Percentiles rank a stretch among this genome's conserved stretches.
Conservation (phyloP, 2,329 filamentous ascomycete species). For the Aspergillus quadrilineatus region DNA sequence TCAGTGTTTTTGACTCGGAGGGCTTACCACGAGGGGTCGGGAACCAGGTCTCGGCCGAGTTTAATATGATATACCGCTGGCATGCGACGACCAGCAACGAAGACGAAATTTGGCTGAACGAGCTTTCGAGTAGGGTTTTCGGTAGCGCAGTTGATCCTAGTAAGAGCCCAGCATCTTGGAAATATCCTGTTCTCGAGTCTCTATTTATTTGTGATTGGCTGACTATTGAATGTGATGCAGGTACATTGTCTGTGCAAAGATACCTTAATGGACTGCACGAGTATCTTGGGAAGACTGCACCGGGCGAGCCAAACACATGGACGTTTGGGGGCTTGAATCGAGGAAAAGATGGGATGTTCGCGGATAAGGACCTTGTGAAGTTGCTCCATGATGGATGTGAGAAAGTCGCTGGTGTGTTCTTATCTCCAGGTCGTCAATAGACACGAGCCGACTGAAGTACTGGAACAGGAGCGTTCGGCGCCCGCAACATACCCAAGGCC, state of each 20-base stretch:
- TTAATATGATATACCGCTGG: slow-evolving; percentile 67
- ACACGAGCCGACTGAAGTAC: neutral
- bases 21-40: slow-evolving; percentile 58
- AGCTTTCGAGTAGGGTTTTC: slow-evolving; percentile 52
- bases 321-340: slow-evolving; percentile 52
- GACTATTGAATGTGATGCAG: neutral
- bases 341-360: slow-evolving; percentile 52
- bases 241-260: slow-evolving; percentile 34
- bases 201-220: neutral
- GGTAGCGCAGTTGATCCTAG: slow-evolving; percentile 33
- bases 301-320: slow-evolving; percentile 47
- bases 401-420: slow-evolving; percentile 46
- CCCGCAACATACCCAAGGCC: slow-evolving; percentile 57
- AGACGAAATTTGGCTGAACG: slow-evolving; percentile 63
- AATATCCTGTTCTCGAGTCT: slow-evolving; percentile 1
- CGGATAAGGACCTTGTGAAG: slow-evolving; percentile 57
- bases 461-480: slow-evolving; percentile 55
- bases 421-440: neutral
- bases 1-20: slow-evolving; percentile 45
- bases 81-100: slow-evolving; percentile 60
- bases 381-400: slow-evolving; percentile 59
- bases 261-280: slow-evolving; percentile 39
- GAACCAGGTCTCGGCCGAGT: slow-evolving; percentile 67
- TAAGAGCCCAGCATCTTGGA: neutral
- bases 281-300: slow-evolving; percentile 41